Evolutionary conservation across 1,139 yeast genomes (phyloP).

Genomic region (Saccharomyces pastorianus): DNA sequence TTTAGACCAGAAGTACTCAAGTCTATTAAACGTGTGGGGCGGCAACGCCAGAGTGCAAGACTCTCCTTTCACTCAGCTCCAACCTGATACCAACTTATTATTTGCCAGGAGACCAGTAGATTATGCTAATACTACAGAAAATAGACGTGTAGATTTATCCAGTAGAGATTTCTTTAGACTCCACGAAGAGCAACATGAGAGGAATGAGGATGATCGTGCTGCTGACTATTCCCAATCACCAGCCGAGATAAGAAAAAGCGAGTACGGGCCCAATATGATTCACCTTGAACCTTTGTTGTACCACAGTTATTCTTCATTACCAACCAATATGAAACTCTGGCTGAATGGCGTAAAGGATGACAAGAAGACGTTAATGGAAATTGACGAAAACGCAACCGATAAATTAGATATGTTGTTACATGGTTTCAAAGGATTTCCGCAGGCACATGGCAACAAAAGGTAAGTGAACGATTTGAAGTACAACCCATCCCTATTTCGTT

Average conservation of each 20-base stretch:
- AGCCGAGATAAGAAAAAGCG: background rate
- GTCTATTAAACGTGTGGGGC: background rate
- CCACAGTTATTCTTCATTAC: conserved; percentile 12
- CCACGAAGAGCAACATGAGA: background rate
- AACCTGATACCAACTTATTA: background rate
- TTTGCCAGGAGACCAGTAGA: background rate
- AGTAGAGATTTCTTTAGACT: background rate
- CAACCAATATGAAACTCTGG: conserved; percentile 17
- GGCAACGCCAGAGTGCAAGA: background rate
- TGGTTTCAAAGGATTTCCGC: conserved; percentile 20
- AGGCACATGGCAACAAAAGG: background rate
- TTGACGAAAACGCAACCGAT: conserved; percentile 7
- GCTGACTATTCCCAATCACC: background rate
- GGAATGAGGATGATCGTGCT: background rate
- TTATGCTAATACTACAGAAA: background rate
- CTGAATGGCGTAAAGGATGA: conserved; percentile 7
- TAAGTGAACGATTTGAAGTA: too few species aligned
- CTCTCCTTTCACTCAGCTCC: background rate
- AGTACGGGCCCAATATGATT: background rate
- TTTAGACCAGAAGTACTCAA: background rate
- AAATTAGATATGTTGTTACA: conserved; percentile 17
- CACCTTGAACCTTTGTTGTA: conserved; percentile 12
- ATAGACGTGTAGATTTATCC: background rate
- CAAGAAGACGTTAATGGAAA: background rate
- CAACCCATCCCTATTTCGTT: too few species aligned